Base-by-base conservation (phyloP, 139 green algal genomes). In the Micractinium sp. region DNA sequence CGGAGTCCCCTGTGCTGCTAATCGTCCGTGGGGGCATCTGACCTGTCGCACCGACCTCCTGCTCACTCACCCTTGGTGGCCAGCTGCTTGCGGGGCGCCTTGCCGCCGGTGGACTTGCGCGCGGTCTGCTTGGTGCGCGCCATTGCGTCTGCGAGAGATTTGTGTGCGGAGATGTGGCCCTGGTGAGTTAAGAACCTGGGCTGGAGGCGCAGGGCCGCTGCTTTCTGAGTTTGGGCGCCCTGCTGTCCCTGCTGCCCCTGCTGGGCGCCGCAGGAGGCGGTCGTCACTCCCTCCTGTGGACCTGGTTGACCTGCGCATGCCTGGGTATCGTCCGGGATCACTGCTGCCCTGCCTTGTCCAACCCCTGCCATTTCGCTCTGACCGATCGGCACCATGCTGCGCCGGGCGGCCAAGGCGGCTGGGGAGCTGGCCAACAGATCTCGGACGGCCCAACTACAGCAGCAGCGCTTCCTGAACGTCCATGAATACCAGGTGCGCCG, bases 401-500 rank as follows among this genome's bases (percentile, higher is more conserved):
- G 78, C 41, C 74, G 74, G n/a, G 74, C 74, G 35, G 74, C 74
- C 74, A 33, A 80, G 74, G 71, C 71, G 36, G 71, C 31, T 27
- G 16, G 71, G 14, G n/a, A 35, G 77, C 77, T 63, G 81, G 53
- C 35, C 53, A 71, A 41, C 39, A 56, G 81, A 33, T 81, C 41
- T 35, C 35, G 82, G 27, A 23, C 39, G 16, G 63, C 7, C 7
- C 90, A 93, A 71, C 76, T 89, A 29, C 89, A 95, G 79, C 95
- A 96, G 85, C 75, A 91, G 56, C 93, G 97, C 1, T 97, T 94
- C 73, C 91, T 99, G 3, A 99, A 99, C 85, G 87, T 99, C 0
- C 97, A 99, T 81, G 97, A 99, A 88, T 99, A 99, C 87, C 97
- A 99, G 95, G 96, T 95, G 81, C 29, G 86, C 71, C 38, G 23